Evolutionary conservation across 768 basidiomycete genomes (phyloP), one percentile per base, ranked within the genome.

Genomic region (Rhodocollybia butyracea): DNA sequence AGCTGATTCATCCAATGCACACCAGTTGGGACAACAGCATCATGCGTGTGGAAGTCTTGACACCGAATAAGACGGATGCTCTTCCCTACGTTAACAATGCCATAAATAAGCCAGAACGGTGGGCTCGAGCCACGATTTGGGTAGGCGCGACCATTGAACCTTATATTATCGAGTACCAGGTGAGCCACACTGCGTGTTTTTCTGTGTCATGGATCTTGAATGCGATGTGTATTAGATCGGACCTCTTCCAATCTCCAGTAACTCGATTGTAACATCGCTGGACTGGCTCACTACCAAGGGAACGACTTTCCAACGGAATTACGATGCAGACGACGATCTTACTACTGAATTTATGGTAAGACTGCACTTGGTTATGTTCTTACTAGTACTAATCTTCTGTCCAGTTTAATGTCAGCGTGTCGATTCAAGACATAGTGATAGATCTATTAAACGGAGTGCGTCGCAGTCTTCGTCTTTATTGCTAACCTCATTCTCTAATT

Each of bases 31-130:
- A 63, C 51, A 63, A 63, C 27, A 60, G 60, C 2, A 61, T 63
- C 24, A 57, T 60, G 27, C 58, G 61, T 6, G 55, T 63, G 15
- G 62, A 61, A 29, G 55, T 61, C 5, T 47, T 63, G 12, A 55
- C 55, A 13, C 62, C 62, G 10, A 63, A 63, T 53, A 63, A 63
- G 59, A 63, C 62, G 3, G 60, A 63, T 47, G 62, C 59, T 7
- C 60, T 63, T 17, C 30, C 45, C 1, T 63, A 58, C 50, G 57
- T 63, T 3, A 59, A 63, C 42, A 36, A 60, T 34, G 40, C 42
- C 7, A 56, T 55, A 6, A 45, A 36, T 5, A 19, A 51, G 11
- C 62, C 62, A 0, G 46, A 39, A 24, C 57, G 62, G 26, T 63
- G 56, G 43, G 62, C 60, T 12, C 31, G 61, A 4, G 62, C 62